A percentile compares a stretch with the other conserved stretches of the same genome.
Conservation (phyloP, 2,329 filamentous ascomycete genomes). For the Diaporthe australafricana region DNA sequence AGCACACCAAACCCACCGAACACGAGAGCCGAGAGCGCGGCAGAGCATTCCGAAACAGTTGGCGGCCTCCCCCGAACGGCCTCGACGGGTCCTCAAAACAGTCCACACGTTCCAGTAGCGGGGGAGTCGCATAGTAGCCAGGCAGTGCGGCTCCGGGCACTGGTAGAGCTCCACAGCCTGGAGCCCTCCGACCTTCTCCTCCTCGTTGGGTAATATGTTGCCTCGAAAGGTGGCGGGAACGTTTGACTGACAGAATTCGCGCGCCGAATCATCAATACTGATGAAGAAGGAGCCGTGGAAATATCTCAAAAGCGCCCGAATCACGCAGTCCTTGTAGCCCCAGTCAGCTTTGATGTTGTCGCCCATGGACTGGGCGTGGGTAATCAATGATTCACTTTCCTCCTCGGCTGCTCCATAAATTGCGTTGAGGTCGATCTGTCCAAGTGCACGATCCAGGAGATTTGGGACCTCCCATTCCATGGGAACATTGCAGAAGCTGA, state of each 20-base stretch:
- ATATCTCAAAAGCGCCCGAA: slow-evolving; percentile 85
- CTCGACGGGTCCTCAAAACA: slow-evolving; percentile 84
- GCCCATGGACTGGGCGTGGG: slow-evolving; percentile 87
- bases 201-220: slow-evolving; percentile 83
- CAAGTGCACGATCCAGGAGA: slow-evolving; percentile 88
- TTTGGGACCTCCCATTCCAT: slow-evolving; percentile 96
- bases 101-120: slow-evolving; percentile 96
- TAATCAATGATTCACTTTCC: slow-evolving; percentile 86
- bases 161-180: slow-evolving; percentile 91
- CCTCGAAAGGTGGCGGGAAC: slow-evolving; percentile 81
- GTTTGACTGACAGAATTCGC: slow-evolving; percentile 76
- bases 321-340: slow-evolving; percentile 97
- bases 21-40: slow-evolving; percentile 87
- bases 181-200: slow-evolving; percentile 89
- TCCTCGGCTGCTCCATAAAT: slow-evolving; percentile 96
- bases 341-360: slow-evolving; percentile 84
- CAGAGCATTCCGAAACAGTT: slow-evolving; percentile 99
- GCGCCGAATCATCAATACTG: slow-evolving; percentile 97
- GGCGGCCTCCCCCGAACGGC: slow-evolving; percentile 93
- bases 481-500: slow-evolving; percentile 87
- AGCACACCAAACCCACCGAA: slow-evolving; percentile 97
- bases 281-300: slow-evolving; percentile 95
- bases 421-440: slow-evolving; percentile 85
- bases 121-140: slow-evolving; percentile 87
- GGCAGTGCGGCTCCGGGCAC: slow-evolving; percentile 81